Evolutionary conservation across 352 stramenopile genomes (phyloP).

Genomic region (Halophytophthora batemanensis): DNA sequence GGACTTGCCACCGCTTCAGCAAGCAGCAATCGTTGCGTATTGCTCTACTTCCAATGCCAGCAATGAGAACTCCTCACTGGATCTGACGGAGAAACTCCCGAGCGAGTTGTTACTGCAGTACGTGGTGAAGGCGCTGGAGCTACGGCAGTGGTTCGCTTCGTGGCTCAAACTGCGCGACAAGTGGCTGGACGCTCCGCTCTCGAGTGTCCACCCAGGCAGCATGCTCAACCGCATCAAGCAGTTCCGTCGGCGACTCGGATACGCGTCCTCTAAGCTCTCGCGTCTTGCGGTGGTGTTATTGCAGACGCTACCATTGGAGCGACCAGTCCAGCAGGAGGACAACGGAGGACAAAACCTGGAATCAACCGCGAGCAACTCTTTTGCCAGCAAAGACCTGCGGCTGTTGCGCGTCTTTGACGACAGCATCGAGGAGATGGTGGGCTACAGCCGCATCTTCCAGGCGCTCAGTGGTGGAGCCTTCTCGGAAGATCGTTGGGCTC

Average conservation of each 20-base stretch:
- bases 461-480: conserved; percentile 41
- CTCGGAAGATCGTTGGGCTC: conserved; percentile 34
- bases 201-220: conserved; percentile 36
- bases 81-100: conserved; percentile 25
- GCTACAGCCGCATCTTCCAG: conserved; percentile 46
- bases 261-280: conserved; percentile 32
- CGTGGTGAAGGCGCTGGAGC: conserved; percentile 49
- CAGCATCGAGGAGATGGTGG: conserved; percentile 44
- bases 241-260: conserved; percentile 45
- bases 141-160: conserved; percentile 50
- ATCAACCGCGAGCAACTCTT: conserved; percentile 2
- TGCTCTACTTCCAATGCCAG: conserved; percentile 1
- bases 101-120: conserved; percentile 52
- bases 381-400: conserved; percentile 29
- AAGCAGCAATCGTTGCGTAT: conserved; percentile 8
- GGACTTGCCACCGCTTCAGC: conserved; percentile 22
- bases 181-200: conserved; percentile 38
- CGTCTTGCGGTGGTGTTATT: conserved; percentile 16
- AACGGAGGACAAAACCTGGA: conserved; percentile 6
- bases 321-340: background rate
- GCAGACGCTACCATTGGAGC: conserved; percentile 10
- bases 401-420: conserved; percentile 32
- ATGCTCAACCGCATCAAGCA: conserved; percentile 60
- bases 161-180: conserved; percentile 49
- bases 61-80: conserved; percentile 7